Evolutionary conservation across 306 rosid species (phyloP), one percentile per base, ranked within the genome.

Genomic region (Cucumis melo): DNA sequence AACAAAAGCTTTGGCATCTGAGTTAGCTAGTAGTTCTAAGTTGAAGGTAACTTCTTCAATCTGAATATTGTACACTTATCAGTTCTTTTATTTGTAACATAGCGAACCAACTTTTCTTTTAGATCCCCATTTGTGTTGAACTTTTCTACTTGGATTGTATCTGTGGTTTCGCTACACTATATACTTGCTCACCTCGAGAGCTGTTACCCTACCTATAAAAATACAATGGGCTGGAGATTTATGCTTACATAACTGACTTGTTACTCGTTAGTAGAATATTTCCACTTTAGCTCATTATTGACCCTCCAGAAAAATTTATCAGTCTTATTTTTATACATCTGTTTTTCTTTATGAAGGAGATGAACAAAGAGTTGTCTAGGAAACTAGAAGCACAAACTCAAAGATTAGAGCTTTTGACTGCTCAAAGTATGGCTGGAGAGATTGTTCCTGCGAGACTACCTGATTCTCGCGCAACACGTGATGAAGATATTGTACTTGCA

Each of bases 371-470:
- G 78, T 73, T 95, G 81, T 87, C 98, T 10, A 83, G 83, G 66
- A 92, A 95, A 77, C 97, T 95, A 48, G 98, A 95, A 85, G 77
- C 86, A 79, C 99, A 92, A 88, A 94, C 99, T 50, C 99, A 92
- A 82, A 90, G 98, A 88, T 79, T 95, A 83, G 99, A 95, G 88
- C 90, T 95, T 78, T 86, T 92, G 90, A 89, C 96, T 65, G 85
- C 99, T 80, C 96, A 83, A 89, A 90, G 87, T 74, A 92, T 95
- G 98, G 91, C 87, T 42, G 82, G 74, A 46, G 97, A 78, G 79
- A 83, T 82, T 78, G 78, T 82, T 83, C 81, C 87, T 13, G 78
- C 82, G 10, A 85, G 87, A 77, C 94, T 82, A 78, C 89, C 87
- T 53, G 89, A 85, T 78, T 77, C 90, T 55, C 87, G 15, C 27